phyloP scores from a whole-genome alignment of 1,284 basidiomycete genomes.

The Ustilago crameri region DNA sequence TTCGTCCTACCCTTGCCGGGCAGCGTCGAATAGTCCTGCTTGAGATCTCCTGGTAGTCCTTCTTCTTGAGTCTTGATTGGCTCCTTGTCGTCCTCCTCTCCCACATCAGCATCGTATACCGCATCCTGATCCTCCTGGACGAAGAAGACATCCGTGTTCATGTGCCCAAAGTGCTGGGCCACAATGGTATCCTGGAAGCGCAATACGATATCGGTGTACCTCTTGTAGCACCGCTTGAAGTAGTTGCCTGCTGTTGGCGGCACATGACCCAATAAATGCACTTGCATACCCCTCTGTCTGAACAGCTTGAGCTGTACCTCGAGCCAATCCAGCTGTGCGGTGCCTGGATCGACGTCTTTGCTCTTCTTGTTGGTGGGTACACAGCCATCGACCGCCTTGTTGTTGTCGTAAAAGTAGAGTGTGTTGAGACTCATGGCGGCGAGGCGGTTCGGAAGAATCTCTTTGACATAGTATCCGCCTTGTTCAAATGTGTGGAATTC shows the following conservation, averaged over 20 bases:
- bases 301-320: slow-evolving; percentile 83
- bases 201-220: slow-evolving; percentile 82
- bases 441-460: slow-evolving; percentile 80
- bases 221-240: slow-evolving; percentile 82
- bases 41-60: slow-evolving; percentile 55
- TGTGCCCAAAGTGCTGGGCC: slow-evolving; percentile 84
- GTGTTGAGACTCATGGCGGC: slow-evolving; percentile 90
- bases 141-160: slow-evolving; percentile 69
- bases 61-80: slow-evolving; percentile 10
- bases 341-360: slow-evolving; percentile 51
- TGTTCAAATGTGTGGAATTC: slow-evolving; percentile 74
- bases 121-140: slow-evolving; percentile 61
- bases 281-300: slow-evolving; percentile 80
- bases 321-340: slow-evolving; percentile 78
- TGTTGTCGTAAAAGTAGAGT: slow-evolving; percentile 90
- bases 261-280: slow-evolving; percentile 73
- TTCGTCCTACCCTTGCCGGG: slow-evolving; percentile 58
- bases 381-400: slow-evolving; percentile 77
- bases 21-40: slow-evolving; percentile 61
- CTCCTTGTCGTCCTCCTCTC: neutral
- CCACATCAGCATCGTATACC: slow-evolving; percentile 7
- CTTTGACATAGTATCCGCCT: slow-evolving; percentile 83
- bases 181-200: slow-evolving; percentile 90
- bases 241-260: slow-evolving; percentile 84
- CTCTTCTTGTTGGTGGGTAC: slow-evolving; percentile 33